Evolutionary conservation across 2,329 filamentous ascomycete genomes (phyloP).

Genomic region (Clarireedia paspali): DNA sequence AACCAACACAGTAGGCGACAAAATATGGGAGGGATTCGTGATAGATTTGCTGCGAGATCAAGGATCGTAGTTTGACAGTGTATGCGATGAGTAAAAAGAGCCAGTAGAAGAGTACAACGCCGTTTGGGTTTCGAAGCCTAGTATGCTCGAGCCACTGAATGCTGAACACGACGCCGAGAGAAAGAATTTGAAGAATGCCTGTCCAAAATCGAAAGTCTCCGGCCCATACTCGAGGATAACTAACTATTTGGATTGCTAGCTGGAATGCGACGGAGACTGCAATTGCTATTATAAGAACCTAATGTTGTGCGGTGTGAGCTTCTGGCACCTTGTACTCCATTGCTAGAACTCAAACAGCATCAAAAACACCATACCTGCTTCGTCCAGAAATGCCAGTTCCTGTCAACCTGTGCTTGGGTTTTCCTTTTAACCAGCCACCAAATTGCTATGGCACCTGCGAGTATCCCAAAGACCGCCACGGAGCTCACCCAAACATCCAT

Average conservation of each 20-base stretch:
- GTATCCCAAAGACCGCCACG: constrained; percentile 70
- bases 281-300: constrained; percentile 52
- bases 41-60: constrained; percentile 54
- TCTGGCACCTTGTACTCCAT: background rate
- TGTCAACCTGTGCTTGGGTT: constrained; percentile 58
- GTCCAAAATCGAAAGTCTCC: constrained; percentile 66
- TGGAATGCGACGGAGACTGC: constrained; percentile 50
- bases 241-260: constrained; percentile 53
- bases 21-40: constrained; percentile 53
- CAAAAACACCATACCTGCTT: constrained; percentile 63
- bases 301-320: constrained; percentile 10
- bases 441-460: constrained; percentile 69
- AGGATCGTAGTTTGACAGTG: constrained; percentile 59
- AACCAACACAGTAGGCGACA: constrained; percentile 49
- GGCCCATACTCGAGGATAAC: constrained; percentile 50
- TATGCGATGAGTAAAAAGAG: constrained; percentile 58
- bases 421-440: constrained; percentile 72
- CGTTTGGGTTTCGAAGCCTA: constrained; percentile 61
- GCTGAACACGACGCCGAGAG: constrained; percentile 53
- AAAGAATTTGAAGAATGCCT: constrained; percentile 51
- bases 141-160: constrained; percentile 66
- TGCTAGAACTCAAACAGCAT: constrained; percentile 10
- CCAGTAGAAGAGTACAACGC: constrained; percentile 68
- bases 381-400: constrained; percentile 87
- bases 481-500: constrained; percentile 81